Evolutionary conservation across 257 asterid genomes (phyloP).

Genomic region (Voacanga thouarsii): DNA sequence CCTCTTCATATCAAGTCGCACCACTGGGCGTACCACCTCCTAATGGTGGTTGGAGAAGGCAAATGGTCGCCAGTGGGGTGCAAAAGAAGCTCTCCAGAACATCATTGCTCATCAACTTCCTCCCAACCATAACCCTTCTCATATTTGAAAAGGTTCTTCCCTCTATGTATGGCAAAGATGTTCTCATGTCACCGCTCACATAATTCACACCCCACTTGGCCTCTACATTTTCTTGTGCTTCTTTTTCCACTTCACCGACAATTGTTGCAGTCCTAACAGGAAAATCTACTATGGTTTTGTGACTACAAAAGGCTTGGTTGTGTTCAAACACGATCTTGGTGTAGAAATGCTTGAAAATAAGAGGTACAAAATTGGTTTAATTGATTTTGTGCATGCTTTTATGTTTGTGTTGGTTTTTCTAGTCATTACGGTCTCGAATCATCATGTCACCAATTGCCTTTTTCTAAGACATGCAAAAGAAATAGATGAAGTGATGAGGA

Average conservation of each 20-base stretch:
- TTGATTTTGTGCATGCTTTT: conserved; percentile 77
- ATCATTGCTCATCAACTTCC: conserved; percentile 75
- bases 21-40: conserved; percentile 21
- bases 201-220: conserved; percentile 55
- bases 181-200: conserved; percentile 53
- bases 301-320: conserved; percentile 62
- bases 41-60: conserved; percentile 40
- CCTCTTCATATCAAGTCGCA: conserved; percentile 25
- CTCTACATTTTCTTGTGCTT: conserved; percentile 76
- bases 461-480: conserved; percentile 73
- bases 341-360: conserved; percentile 71
- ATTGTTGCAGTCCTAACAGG: conserved; percentile 72
- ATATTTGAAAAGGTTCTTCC: conserved; percentile 94
- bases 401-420: conserved; percentile 80
- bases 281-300: conserved; percentile 82
- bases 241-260: conserved; percentile 94
- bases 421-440: conserved; percentile 77
- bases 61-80: conserved; percentile 66
- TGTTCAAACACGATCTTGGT: conserved; percentile 63
- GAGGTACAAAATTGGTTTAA: conserved; percentile 47
- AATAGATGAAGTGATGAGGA: conserved; percentile 79
- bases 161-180: conserved; percentile 62
- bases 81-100: conserved; percentile 83
- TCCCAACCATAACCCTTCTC: conserved; percentile 88
- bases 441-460: conserved; percentile 73